These are phyloP conservation scores for Carex kokanica DNA, from an alignment of 176 grass and related monocot species.

Conservation along the genomic window DNA sequence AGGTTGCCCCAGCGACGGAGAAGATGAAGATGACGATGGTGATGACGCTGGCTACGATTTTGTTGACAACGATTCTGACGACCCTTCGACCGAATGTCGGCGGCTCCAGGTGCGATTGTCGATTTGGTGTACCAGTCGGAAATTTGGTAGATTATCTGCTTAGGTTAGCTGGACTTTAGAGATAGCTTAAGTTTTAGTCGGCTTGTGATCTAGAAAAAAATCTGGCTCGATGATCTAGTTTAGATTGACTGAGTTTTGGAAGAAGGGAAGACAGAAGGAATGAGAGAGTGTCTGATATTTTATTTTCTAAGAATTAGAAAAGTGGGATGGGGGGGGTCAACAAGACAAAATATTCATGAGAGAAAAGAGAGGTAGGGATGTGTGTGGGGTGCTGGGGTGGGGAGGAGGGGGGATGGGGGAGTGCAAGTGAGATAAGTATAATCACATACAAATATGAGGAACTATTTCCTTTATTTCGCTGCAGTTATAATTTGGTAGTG, in stretches of 20 bases:
- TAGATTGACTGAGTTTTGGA: background rate
- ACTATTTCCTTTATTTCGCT: background rate
- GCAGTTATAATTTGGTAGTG: background rate
- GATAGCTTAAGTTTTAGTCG: background rate
- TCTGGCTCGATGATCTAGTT: background rate
- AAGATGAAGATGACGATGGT: slow-evolving; percentile 83
- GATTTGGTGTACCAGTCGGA: slow-evolving; percentile 6
- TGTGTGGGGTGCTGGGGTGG: background rate
- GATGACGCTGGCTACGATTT: slow-evolving; percentile 95
- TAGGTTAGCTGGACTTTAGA: background rate
- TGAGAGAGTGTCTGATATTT: background rate
- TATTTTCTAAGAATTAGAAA: background rate
- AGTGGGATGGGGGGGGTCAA: background rate
- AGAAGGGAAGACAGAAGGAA: background rate
- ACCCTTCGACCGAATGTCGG: slow-evolving; percentile 50
- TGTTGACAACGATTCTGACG: slow-evolving; percentile 86
- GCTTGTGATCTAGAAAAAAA: background rate
- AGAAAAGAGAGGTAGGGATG: background rate
- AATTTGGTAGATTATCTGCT: background rate
- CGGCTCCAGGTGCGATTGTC: slow-evolving; percentile 61
- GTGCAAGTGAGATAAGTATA: background rate
- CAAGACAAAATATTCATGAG: background rate
- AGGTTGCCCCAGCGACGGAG: slow-evolving; percentile 62
- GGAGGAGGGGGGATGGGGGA: background rate
- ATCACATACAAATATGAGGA: background rate